Evolutionary conservation across 2,329 filamentous ascomycete genomes (phyloP).

Genomic region (Huntiella savannae): DNA sequence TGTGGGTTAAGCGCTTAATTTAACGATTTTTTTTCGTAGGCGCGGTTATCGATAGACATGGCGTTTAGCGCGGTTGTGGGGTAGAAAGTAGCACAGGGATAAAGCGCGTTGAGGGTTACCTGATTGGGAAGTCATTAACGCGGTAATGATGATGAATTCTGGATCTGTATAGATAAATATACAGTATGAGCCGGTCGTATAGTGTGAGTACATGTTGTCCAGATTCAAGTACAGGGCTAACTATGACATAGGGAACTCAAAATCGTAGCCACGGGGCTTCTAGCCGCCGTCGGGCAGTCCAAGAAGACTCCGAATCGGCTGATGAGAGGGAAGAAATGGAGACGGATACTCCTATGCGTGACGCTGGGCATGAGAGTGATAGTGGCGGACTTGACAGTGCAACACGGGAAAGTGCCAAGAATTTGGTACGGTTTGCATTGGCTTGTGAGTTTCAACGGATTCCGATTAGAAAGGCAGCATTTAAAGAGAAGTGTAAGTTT

Average conservation of each 20-base stretch:
- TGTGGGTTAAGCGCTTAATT: slow-evolving; percentile 3
- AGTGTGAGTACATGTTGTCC: no score
- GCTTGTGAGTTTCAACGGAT: slow-evolving; percentile 45
- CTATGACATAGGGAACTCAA: no score
- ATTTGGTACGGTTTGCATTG: slow-evolving; percentile 48
- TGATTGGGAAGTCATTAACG: slow-evolving; percentile 1
- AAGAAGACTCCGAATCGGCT: neutral
- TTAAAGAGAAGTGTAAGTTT: slow-evolving; percentile 39
- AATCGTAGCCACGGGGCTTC: neutral
- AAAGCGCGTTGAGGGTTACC: neutral
- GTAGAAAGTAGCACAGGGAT: neutral
- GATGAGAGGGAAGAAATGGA: neutral
- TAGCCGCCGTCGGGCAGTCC: neutral
- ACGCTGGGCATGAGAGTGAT: neutral
- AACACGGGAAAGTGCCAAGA: slow-evolving; percentile 34
- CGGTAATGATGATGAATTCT: slow-evolving; percentile 12
- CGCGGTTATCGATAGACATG: slow-evolving; percentile 14
- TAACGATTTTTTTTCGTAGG: slow-evolving; percentile 4
- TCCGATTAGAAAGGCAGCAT: slow-evolving; percentile 40
- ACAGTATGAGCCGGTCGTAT: no score
- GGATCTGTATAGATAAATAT: no score
- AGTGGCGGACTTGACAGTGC: slow-evolving; percentile 15
- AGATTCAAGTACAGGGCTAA: no score
- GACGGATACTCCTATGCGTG: neutral
- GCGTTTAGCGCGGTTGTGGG: neutral